Evolutionary conservation across 2,329 filamentous ascomycete species (phyloP).

Genomic region (Orbilia javanica): DNA sequence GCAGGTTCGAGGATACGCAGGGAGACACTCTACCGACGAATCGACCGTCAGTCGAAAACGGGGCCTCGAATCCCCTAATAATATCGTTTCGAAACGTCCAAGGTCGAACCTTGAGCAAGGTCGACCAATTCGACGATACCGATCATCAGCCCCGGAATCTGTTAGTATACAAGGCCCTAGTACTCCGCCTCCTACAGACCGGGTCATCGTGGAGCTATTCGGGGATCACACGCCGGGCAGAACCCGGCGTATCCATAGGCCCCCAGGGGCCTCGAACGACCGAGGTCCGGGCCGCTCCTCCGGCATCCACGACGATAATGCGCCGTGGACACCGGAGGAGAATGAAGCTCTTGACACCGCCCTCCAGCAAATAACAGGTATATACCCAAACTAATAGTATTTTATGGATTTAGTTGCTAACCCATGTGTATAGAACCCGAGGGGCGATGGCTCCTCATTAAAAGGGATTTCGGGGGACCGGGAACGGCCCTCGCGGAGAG

Average conservation of each 20-base stretch:
- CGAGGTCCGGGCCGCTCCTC: neutral
- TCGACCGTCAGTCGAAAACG: constrained; percentile 8
- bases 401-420: neutral
- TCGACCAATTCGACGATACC: neutral
- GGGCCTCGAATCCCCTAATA: neutral
- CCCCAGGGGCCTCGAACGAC: neutral
- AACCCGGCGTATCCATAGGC: constrained; percentile 23
- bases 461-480: constrained; percentile 17
- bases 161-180: neutral
- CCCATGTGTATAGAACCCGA: neutral
- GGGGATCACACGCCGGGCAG: constrained; percentile 49
- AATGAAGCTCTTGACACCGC: constrained; percentile 15
- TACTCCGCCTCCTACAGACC: constrained; percentile 17
- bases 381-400: neutral
- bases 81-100: neutral
- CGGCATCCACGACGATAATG: constrained; percentile 37
- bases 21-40: neutral
- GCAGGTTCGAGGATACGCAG: neutral
- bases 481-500: constrained; percentile 14
- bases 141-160: neutral
- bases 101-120: neutral
- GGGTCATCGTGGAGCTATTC: constrained; percentile 32
- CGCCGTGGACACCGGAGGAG: constrained; percentile 47
- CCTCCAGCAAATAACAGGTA: neutral
- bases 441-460: constrained; percentile 34